Percentiles rank a stretch among this genome's conserved stretches.
Conservation (phyloP, 2,329 filamentous ascomycete species). For the Diaporthe amygdali region DNA sequence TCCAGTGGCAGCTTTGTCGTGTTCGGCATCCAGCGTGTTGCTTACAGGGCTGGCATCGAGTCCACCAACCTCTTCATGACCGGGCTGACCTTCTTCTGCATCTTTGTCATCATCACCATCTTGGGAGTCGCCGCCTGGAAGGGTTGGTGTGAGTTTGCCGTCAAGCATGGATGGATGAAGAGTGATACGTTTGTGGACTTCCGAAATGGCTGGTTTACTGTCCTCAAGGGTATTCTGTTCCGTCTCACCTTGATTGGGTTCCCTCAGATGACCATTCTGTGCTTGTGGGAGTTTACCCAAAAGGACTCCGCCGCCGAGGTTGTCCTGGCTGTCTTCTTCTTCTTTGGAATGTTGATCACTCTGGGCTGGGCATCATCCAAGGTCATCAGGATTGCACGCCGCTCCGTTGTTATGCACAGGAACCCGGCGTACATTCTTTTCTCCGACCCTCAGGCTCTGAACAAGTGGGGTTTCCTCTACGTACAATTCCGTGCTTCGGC, state of each 20-base stretch:
- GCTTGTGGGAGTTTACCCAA: constrained; percentile 90
- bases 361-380: constrained; percentile 88
- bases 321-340: constrained; percentile 86
- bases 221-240: constrained; percentile 93
- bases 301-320: constrained; percentile 86
- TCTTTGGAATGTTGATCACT: constrained; percentile 78
- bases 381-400: constrained; percentile 86
- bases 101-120: constrained; percentile 79
- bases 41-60: constrained; percentile 85
- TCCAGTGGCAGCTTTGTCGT: constrained; percentile 66
- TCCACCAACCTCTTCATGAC: constrained; percentile 93
- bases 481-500: constrained; percentile 95
- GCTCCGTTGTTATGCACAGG: constrained; percentile 89
- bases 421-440: constrained; percentile 97
- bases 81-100: constrained; percentile 84
- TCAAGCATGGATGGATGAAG: constrained; percentile 79
- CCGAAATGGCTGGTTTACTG: constrained; percentile 90
- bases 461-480: constrained; percentile 98
- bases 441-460: constrained; percentile 89
- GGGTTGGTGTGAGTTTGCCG: constrained; percentile 75
- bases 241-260: constrained; percentile 89
- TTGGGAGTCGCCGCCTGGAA: constrained; percentile 81
- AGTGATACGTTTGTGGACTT: constrained; percentile 89
- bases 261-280: constrained; percentile 88
- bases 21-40: constrained; percentile 86